Evolutionary conservation across 768 basidiomycete genomes (phyloP).

Genomic region (Lyophyllum decastes): DNA sequence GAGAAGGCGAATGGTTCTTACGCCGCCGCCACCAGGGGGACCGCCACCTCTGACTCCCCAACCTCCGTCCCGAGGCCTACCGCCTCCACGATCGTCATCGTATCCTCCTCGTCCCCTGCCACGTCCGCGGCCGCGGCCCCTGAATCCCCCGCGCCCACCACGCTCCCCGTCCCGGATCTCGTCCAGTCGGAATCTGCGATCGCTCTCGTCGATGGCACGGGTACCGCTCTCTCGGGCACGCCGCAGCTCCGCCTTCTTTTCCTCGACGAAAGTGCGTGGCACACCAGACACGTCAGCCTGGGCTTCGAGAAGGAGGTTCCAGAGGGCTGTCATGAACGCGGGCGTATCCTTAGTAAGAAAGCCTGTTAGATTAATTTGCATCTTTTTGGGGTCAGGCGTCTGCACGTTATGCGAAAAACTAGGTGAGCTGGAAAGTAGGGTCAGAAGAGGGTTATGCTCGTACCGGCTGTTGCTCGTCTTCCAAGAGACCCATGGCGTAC

Average conservation of each 20-base stretch:
- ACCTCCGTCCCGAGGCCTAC: slow-evolving; percentile 63
- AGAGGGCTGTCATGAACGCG: slow-evolving; percentile 84
- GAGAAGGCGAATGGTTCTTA: slow-evolving; percentile 22
- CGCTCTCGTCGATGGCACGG: slow-evolving; percentile 68
- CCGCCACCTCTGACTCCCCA: slow-evolving; percentile 73
- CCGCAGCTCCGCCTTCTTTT: slow-evolving; percentile 92
- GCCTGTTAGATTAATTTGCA: slow-evolving; percentile 93
- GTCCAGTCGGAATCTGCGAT: slow-evolving; percentile 66
- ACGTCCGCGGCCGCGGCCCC: slow-evolving; percentile 62
- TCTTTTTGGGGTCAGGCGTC: slow-evolving; percentile 91
- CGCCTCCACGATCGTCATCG: slow-evolving; percentile 48
- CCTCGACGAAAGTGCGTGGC: slow-evolving; percentile 86
- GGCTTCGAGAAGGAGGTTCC: slow-evolving; percentile 92
- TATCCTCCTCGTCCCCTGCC: slow-evolving; percentile 51
- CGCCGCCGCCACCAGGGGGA: slow-evolving; percentile 30
- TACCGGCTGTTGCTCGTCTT: slow-evolving; percentile 84
- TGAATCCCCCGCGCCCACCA: slow-evolving; percentile 43
- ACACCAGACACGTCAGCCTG: slow-evolving; percentile 88
- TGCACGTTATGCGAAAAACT: slow-evolving; percentile 26
- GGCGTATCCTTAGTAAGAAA: slow-evolving; percentile 89
- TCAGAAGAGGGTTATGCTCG: slow-evolving; percentile 22
- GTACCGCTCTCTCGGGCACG: slow-evolving; percentile 62
- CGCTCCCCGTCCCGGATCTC: slow-evolving; percentile 68
- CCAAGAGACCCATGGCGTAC: slow-evolving; percentile 92
- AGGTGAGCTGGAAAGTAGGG: background rate